Evolutionary conservation across 495 filamentous ascomycete genomes (phyloP).

Genomic region (Bombardia bombarda): DNA sequence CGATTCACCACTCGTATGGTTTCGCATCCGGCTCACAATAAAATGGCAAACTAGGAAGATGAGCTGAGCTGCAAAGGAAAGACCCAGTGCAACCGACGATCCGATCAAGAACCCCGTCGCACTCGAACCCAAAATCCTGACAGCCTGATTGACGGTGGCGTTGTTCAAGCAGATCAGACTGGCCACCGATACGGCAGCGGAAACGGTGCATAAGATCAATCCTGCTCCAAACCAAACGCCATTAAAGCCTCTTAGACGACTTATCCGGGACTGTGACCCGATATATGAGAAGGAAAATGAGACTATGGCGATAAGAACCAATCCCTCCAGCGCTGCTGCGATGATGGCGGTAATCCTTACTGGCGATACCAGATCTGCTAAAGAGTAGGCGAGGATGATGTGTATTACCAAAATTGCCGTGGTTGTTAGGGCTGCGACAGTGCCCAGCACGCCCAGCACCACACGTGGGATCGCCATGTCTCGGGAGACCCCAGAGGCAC

Average conservation of each 20-base stretch:
- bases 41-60: conserved; percentile 33
- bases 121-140: conserved; percentile 23
- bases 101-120: conserved; percentile 27
- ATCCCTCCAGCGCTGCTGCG: conserved; percentile 25
- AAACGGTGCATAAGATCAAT: conserved; percentile 27
- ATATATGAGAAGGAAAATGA: conserved; percentile 19
- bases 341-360: conserved; percentile 27
- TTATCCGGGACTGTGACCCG: conserved; percentile 10
- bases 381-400: conserved; percentile 30
- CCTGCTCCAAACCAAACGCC: conserved; percentile 28
- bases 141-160: conserved; percentile 13
- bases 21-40: conserved; percentile 17
- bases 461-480: conserved; percentile 27
- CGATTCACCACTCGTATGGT: conserved; percentile 14
- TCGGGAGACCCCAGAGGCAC: too few relatives aligned
- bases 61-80: conserved; percentile 32
- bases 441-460: conserved; percentile 29
- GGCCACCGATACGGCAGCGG: conserved; percentile 31
- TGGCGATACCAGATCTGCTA: conserved; percentile 20
- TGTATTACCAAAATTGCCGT: conserved; percentile 31
- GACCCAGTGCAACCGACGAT: conserved; percentile 30
- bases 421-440: conserved; percentile 30
- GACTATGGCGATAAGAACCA: conserved; percentile 23
- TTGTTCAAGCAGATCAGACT: conserved; percentile 29
- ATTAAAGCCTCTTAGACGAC: conserved; percentile 13